Conservation (phyloP, 768 basidiomycete species). For the Ramaria rubella region DNA sequence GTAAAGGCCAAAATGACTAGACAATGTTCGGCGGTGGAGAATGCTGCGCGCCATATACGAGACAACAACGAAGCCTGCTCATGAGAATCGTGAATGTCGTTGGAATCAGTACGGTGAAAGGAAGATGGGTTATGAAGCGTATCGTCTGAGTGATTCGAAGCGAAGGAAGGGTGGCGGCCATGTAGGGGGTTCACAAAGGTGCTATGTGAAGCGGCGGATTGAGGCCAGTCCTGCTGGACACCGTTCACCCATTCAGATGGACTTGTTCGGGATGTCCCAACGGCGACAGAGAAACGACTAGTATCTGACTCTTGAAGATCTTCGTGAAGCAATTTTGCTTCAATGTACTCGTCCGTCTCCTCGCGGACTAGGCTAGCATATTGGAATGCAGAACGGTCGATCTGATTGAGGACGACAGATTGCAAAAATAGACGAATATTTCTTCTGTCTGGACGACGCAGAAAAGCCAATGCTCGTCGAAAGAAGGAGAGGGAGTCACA, state of each 20-base stretch:
- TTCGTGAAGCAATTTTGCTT: constrained; percentile 29
- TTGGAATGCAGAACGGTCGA: constrained; percentile 35
- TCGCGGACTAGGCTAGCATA: constrained; percentile 54
- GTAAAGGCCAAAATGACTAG: constrained; percentile 69
- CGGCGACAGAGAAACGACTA: background rate
- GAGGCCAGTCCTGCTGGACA: constrained; percentile 27
- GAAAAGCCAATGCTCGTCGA: constrained; percentile 45
- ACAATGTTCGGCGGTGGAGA: constrained; percentile 50
- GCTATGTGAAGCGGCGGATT: constrained; percentile 44
- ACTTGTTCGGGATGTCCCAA: constrained; percentile 17
- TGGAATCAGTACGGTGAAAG: constrained; percentile 7
- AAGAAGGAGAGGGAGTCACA: constrained; percentile 49
- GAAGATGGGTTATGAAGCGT: constrained; percentile 41
- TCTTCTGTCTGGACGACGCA: constrained; percentile 27
- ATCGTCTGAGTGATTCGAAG: constrained; percentile 48
- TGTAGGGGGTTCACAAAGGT: constrained; percentile 23
- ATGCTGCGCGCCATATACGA: constrained; percentile 41
- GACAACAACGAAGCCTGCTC: constrained; percentile 22
- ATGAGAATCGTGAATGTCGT: constrained; percentile 9
- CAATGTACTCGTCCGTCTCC: constrained; percentile 50
- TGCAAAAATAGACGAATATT: constrained; percentile 49
- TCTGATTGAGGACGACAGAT: constrained; percentile 46
- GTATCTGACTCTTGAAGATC: constrained; percentile 11
- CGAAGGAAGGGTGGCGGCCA: constrained; percentile 11
- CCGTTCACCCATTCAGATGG: constrained; percentile 21